Conservation (phyloP, 345 rosid genomes). For the Reutealis trisperma region DNA sequence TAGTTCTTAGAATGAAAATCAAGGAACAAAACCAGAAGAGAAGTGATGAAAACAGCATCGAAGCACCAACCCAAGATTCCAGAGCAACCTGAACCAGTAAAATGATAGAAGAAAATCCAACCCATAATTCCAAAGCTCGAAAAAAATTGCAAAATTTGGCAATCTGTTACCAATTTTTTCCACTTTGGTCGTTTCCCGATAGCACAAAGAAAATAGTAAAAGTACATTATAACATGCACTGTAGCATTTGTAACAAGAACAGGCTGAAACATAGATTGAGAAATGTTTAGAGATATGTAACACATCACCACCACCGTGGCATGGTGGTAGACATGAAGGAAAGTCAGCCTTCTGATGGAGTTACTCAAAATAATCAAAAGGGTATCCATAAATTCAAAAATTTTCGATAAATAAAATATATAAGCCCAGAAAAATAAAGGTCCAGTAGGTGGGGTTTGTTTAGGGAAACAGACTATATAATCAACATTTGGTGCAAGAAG, state of each 20-base stretch:
- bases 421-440: conserved; percentile 71
- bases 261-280: conserved; percentile 55
- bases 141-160: conserved; percentile 62
- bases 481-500: conserved; percentile 27
- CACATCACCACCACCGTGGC: conserved; percentile 60
- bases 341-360: conserved; percentile 48
- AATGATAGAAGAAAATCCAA: conserved; percentile 45
- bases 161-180: conserved; percentile 62
- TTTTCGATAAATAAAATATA: conserved; percentile 63
- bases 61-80: conserved; percentile 63
- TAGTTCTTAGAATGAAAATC: conserved; percentile 58
- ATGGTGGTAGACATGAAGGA: conserved; percentile 79
- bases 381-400: conserved; percentile 60
- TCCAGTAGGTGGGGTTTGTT: conserved; percentile 41
- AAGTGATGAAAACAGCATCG: conserved; percentile 44
- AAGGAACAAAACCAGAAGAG: conserved; percentile 53
- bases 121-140: conserved; percentile 43
- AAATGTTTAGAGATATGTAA: conserved; percentile 42
- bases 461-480: conserved; percentile 50
- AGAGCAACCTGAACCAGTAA: conserved; percentile 54
- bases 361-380: conserved; percentile 49
- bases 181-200: conserved; percentile 58
- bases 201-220: conserved; percentile 48
- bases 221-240: conserved; percentile 67
- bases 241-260: conserved; percentile 50